Conservation (phyloP, 2,329 filamentous ascomycete genomes). For the Penicillium sp. region DNA sequence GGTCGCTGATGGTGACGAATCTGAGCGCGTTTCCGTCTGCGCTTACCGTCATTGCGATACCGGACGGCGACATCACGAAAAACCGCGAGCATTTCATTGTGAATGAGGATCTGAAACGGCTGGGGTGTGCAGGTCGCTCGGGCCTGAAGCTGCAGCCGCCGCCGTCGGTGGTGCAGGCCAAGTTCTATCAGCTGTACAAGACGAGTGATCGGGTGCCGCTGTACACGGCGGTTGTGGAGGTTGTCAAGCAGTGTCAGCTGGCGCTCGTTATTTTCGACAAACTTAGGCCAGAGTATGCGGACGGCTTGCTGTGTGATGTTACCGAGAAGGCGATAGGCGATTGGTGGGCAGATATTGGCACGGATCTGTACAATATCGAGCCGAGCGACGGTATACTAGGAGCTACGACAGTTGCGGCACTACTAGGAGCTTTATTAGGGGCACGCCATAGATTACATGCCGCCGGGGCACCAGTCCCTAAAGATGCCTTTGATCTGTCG, state of each 20-base stretch:
- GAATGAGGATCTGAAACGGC: slow-evolving; percentile 87
- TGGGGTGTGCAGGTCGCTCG: slow-evolving; percentile 86
- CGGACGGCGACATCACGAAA: slow-evolving; percentile 76
- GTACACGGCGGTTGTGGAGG: slow-evolving; percentile 73
- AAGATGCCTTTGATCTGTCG: slow-evolving; percentile 86
- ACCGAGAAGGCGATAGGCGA: slow-evolving; percentile 86
- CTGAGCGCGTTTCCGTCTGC: slow-evolving; percentile 87
- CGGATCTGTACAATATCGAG: slow-evolving; percentile 87
- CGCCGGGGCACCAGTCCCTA: slow-evolving; percentile 75
- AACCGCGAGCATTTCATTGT: slow-evolving; percentile 84
- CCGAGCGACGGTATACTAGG: slow-evolving; percentile 90
- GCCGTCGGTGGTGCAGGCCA: slow-evolving; percentile 76
- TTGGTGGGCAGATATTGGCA: slow-evolving; percentile 94
- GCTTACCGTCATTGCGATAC: slow-evolving; percentile 85
- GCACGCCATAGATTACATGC: slow-evolving; percentile 85
- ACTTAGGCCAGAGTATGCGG: slow-evolving; percentile 81
- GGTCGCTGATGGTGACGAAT: slow-evolving; percentile 90
- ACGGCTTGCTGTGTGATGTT: slow-evolving; percentile 87
- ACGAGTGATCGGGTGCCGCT: slow-evolving; percentile 79
- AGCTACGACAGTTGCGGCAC: slow-evolving; percentile 81
- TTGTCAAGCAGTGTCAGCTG: slow-evolving; percentile 87
- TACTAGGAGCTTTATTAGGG: slow-evolving; percentile 84
- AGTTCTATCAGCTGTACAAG: slow-evolving; percentile 87
- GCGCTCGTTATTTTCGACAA: slow-evolving; percentile 85
- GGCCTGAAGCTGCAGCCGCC: slow-evolving; percentile 77